phyloP scores from a whole-genome alignment of 208 protist species.

The Kentomonas sorsogonicus region DNA sequence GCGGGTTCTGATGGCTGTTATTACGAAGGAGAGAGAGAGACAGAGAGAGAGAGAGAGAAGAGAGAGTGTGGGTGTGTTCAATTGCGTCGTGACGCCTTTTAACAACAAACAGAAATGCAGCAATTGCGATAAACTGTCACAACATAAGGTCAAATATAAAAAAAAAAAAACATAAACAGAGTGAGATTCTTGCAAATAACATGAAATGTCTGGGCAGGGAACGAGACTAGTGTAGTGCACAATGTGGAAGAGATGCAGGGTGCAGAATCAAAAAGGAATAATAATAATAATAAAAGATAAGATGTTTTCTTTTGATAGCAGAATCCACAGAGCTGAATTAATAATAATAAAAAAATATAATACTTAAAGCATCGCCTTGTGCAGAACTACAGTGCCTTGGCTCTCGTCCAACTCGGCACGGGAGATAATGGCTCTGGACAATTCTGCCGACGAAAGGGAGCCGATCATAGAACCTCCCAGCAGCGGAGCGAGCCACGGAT shows the following conservation, averaged over 20 bases:
- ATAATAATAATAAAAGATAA: neutral
- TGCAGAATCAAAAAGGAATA: neutral
- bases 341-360: slow-evolving; percentile 5
- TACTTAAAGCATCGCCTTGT: slow-evolving; percentile 40
- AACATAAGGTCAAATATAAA: slow-evolving; percentile 10
- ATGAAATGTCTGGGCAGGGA: neutral
- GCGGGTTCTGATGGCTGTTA: neutral
- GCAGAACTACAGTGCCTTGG: slow-evolving; percentile 47
- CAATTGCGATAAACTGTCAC: neutral
- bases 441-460: slow-evolving; percentile 36
- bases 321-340: no score
- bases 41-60: slow-evolving; percentile 3
- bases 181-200: slow-evolving; percentile 13
- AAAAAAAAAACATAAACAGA: slow-evolving; percentile 3
- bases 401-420: slow-evolving; percentile 33
- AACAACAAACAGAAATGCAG: no score
- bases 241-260: no score
- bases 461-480: slow-evolving; percentile 48
- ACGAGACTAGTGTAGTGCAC: no score
- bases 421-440: slow-evolving; percentile 37
- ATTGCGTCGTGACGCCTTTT: no score
- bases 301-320: no score
- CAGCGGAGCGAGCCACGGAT: slow-evolving; percentile 48
- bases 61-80: neutral
- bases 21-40: neutral